A percentile compares a stretch with the other conserved stretches of the same genome.
phyloP scores from a whole-genome alignment of 2,329 filamentous ascomycete genomes.

The Dothidotthia symphoricarpi region DNA sequence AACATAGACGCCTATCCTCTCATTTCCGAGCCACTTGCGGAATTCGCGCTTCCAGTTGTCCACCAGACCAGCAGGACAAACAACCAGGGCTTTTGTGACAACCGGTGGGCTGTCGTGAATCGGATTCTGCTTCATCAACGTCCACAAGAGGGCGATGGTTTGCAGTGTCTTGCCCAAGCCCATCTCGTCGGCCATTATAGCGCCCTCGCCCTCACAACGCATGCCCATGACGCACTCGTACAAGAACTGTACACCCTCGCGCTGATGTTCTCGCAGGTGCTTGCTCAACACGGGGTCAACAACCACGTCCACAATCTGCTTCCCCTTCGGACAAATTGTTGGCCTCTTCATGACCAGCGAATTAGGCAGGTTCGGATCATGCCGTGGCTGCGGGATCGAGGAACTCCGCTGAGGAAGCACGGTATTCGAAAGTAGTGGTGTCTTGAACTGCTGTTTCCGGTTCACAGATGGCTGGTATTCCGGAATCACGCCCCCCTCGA shows the following conservation, averaged over 20 bases:
- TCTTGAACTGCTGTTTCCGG: conserved; percentile 58
- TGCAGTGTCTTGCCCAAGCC: conserved; percentile 72
- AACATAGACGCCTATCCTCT: conserved; percentile 67
- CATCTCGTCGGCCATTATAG: conserved; percentile 74
- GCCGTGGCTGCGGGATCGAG: conserved; percentile 58
- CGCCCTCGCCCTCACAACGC: conserved; percentile 64
- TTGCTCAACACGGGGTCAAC: conserved; percentile 65
- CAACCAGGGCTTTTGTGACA: conserved; percentile 68
- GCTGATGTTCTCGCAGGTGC: conserved; percentile 65
- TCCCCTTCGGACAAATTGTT: conserved; percentile 55
- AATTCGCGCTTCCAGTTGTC: conserved; percentile 74
- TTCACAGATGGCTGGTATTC: conserved; percentile 40
- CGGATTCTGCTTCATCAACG: conserved; percentile 69
- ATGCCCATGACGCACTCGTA: conserved; percentile 78
- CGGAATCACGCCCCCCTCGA: conserved; percentile 39
- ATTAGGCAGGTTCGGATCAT: conserved; percentile 59
- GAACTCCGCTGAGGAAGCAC: conserved; percentile 49
- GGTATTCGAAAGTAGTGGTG: conserved; percentile 57
- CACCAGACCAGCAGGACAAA: conserved; percentile 70
- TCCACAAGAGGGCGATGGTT: conserved; percentile 70
- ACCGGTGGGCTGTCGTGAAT: conserved; percentile 59
- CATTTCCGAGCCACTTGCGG: conserved; percentile 70
- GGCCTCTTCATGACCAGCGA: conserved; percentile 68
- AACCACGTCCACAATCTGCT: conserved; percentile 69
- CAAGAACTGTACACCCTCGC: conserved; percentile 67